Evolutionary conservation across 306 rosid genomes (phyloP).

Genomic region (Citrullus mucosospermus): DNA sequence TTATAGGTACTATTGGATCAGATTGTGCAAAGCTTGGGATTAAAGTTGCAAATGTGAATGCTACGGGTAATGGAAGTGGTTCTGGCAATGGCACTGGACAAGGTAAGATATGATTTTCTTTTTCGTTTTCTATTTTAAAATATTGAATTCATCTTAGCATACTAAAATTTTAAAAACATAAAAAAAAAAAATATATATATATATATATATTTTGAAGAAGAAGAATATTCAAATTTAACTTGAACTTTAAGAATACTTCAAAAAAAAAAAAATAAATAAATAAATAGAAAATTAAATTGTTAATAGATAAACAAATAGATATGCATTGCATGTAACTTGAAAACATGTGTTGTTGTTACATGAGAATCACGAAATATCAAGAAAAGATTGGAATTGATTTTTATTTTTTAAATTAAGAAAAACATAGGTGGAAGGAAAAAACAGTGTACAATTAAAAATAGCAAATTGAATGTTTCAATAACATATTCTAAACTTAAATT

Average conservation of each 20-base stretch:
- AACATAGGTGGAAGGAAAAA: neutral
- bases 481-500: neutral
- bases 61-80: neutral
- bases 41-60: constrained; percentile 32
- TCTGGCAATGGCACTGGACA: neutral
- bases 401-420: neutral
- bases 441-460: neutral
- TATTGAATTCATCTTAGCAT: too few relatives aligned
- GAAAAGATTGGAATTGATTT: neutral
- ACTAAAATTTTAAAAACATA: too few relatives aligned
- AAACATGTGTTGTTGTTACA: neutral
- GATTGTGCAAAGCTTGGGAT: constrained; percentile 72
- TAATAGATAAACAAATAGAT: neutral
- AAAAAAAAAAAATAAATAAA: neutral
- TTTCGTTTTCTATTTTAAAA: too few relatives aligned
- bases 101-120: constrained; percentile 24
- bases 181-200: too few relatives aligned
- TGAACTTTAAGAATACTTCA: too few relatives aligned
- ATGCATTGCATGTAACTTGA: neutral
- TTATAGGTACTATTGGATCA: constrained; percentile 59
- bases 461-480: neutral
- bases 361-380: neutral
- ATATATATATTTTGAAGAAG: too few relatives aligned
- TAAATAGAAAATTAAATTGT: neutral
- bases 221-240: too few relatives aligned